phyloP scores from a whole-genome alignment of 176 grass and related monocot species.

The Stipa capillata region DNA sequence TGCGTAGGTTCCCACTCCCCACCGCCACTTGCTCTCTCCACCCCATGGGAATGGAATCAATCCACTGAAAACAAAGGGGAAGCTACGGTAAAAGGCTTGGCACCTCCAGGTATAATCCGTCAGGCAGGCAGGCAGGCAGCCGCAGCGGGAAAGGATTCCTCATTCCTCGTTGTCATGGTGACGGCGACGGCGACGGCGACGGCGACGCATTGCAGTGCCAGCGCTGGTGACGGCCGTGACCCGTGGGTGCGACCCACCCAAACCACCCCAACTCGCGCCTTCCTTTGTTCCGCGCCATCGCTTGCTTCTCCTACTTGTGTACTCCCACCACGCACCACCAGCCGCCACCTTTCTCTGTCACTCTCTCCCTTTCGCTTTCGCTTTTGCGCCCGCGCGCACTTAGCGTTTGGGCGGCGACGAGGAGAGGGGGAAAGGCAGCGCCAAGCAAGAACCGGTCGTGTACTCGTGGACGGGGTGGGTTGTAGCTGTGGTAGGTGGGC shows the following conservation, averaged over 20 bases:
- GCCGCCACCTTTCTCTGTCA: neutral
- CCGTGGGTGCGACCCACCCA: conserved; percentile 40
- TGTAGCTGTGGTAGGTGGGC: neutral
- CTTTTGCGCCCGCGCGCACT: conserved; percentile 39
- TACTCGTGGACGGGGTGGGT: no score
- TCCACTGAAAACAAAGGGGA: neutral
- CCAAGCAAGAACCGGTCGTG: neutral
- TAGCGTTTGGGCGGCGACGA: conserved; percentile 37
- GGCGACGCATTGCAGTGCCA: neutral
- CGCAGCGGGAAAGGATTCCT: neutral
- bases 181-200: conserved; percentile 42
- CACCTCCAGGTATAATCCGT: neutral
- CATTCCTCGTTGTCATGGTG: conserved; percentile 32
- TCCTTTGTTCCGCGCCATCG: neutral
- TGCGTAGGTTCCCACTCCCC: no score
- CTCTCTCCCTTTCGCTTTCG: conserved; percentile 9
- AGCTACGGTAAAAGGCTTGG: no score
- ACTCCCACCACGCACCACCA: conserved; percentile 21
- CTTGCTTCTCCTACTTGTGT: conserved; percentile 52
- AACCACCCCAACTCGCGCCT: conserved; percentile 12
- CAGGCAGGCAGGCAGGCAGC: neutral
- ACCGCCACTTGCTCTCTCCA: no score
- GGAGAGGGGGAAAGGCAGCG: neutral
- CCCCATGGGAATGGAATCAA: neutral
- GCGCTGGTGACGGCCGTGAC: neutral